Evolutionary conservation across 169 alveolate species (phyloP).

Genomic region (Babesia bigemina): DNA sequence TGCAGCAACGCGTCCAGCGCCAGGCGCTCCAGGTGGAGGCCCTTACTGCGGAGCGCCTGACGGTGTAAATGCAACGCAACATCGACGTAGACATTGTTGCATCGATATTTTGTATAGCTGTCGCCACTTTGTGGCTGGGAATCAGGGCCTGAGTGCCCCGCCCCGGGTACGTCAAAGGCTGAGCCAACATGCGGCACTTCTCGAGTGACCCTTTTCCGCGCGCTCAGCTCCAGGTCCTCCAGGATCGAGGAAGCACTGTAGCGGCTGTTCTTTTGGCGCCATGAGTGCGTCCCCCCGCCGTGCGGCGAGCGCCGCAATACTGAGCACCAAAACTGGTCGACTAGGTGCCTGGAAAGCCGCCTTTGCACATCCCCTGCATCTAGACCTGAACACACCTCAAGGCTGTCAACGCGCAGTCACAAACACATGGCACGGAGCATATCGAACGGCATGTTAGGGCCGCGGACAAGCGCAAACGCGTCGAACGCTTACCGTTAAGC

Average conservation of each 20-base stretch:
- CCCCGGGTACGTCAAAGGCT: background rate
- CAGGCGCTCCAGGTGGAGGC: constrained; percentile 22
- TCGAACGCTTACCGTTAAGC: background rate
- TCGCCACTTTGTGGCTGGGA: background rate
- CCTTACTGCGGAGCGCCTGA: constrained; percentile 23
- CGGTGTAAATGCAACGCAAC: constrained; percentile 30
- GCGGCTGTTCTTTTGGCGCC: constrained; percentile 7
- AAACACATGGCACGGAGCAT: too few species aligned
- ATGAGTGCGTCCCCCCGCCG: background rate
- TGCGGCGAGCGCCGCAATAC: constrained; percentile 25
- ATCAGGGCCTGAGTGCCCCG: background rate
- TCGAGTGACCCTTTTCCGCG: constrained; percentile 1
- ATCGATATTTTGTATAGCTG: background rate
- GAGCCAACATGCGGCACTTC: constrained; percentile 1
- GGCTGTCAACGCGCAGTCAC: background rate
- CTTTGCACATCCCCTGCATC: constrained; percentile 13
- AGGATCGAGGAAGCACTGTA: constrained; percentile 20
- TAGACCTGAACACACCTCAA: constrained; percentile 5
- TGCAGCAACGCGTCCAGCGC: constrained; percentile 16
- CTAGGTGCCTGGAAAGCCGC: constrained; percentile 18
- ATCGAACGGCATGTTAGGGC: too few species aligned
- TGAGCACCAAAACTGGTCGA: constrained; percentile 31
- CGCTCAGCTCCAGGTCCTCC: constrained; percentile 29
- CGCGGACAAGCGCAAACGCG: background rate
- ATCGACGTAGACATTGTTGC: constrained; percentile 3